Evolutionary conservation across 768 basidiomycete species (phyloP).

Genomic region (Xerocomus brunneocitrinus): DNA sequence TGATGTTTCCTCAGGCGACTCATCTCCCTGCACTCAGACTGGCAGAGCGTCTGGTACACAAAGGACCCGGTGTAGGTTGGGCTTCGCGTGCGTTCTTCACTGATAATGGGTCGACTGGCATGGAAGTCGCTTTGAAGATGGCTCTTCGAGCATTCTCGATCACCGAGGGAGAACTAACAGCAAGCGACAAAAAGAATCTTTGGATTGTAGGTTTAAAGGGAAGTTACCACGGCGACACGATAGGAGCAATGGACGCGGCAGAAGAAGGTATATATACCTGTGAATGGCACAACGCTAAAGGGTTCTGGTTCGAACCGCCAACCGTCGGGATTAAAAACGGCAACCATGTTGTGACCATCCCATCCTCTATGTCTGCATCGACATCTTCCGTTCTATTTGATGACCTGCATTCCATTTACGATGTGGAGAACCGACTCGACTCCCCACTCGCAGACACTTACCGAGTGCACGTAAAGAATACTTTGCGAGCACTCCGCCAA

Average conservation of each 20-base stretch:
- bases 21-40: constrained; percentile 83
- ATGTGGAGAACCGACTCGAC: constrained; percentile 56
- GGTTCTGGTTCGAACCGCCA: constrained; percentile 92
- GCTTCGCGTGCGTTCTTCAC: constrained; percentile 88
- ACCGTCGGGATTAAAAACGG: constrained; percentile 67
- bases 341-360: constrained; percentile 47
- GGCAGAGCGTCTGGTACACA: constrained; percentile 68
- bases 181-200: constrained; percentile 44
- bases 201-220: constrained; percentile 86
- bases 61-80: constrained; percentile 87
- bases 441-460: constrained; percentile 65
- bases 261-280: constrained; percentile 90
- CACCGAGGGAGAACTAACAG: constrained; percentile 32
- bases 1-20: constrained; percentile 89
- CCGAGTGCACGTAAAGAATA: constrained; percentile 48
- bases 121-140: constrained; percentile 99
- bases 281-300: constrained; percentile 93
- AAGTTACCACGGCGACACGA: constrained; percentile 97
- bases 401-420: constrained; percentile 61
- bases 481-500: constrained; percentile 44
- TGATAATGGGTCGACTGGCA: constrained; percentile 93
- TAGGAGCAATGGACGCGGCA: constrained; percentile 94
- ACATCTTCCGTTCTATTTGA: constrained; percentile 21
- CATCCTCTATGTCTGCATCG: constrained; percentile 41
- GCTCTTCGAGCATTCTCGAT: constrained; percentile 67